phyloP scores from a whole-genome alignment of 1,139 yeast species.

The Geotrichum siamense region DNA sequence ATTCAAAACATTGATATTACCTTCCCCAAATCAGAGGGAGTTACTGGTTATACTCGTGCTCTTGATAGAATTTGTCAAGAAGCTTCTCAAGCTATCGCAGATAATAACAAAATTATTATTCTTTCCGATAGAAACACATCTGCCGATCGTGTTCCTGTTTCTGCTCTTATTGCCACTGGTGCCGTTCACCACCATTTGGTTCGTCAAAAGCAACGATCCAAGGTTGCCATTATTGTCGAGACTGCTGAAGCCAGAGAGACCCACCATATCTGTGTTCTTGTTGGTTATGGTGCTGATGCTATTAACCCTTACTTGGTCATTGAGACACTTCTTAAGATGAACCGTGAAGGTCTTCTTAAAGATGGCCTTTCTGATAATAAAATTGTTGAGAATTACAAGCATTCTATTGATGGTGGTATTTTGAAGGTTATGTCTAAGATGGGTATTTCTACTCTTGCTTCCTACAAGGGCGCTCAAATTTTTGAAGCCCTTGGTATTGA shows the following conservation, averaged over 20 bases:
- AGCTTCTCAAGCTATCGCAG: conserved; percentile 78
- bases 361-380: conserved; percentile 48
- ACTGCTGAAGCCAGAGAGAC: conserved; percentile 98
- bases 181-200: conserved; percentile 96
- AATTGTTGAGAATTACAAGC: conserved; percentile 68
- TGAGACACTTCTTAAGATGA: conserved; percentile 82
- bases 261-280: conserved; percentile 88
- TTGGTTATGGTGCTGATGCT: conserved; percentile 97
- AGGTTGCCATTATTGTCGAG: conserved; percentile 84
- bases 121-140: conserved; percentile 64
- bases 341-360: conserved; percentile 67
- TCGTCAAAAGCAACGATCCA: conserved; percentile 91
- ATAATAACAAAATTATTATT: conserved; percentile 64
- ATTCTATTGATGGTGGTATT: conserved; percentile 82
- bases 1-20: conserved; percentile 80
- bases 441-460: conserved; percentile 97
- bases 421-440: conserved; percentile 96
- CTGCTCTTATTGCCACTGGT: conserved; percentile 92
- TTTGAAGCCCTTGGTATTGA: conserved; percentile 96
- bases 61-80: conserved; percentile 82
- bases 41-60: conserved; percentile 76
- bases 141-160: conserved; percentile 63
- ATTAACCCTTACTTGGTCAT: conserved; percentile 89
- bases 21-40: conserved; percentile 75
- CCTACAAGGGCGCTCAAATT: conserved; percentile 97